Conservation (phyloP, 2,329 filamentous ascomycete species). For the Talaromyces sp. region DNA sequence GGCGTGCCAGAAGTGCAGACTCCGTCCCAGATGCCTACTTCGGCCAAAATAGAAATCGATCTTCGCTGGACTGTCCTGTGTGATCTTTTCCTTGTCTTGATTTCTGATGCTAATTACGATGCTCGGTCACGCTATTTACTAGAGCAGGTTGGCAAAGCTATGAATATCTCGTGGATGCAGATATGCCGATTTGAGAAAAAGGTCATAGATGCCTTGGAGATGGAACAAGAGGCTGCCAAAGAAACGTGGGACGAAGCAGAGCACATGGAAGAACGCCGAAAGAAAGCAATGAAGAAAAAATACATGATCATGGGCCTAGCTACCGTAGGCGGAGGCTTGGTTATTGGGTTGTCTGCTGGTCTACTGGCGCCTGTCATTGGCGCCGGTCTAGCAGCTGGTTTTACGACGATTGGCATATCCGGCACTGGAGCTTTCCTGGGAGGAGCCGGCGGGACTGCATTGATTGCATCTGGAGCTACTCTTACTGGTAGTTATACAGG, state of each 20-base stretch:
- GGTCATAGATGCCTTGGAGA: constrained; percentile 92
- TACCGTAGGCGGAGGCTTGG: constrained; percentile 87
- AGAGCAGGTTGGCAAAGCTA: constrained; percentile 72
- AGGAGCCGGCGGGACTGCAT: constrained; percentile 83
- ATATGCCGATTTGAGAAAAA: constrained; percentile 96
- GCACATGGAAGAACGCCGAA: constrained; percentile 80
- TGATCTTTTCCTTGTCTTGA: constrained; percentile 90
- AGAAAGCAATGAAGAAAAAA: constrained; percentile 72
- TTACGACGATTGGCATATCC: constrained; percentile 88
- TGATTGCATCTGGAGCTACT: constrained; percentile 87
- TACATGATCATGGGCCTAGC: constrained; percentile 96
- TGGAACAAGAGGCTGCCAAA: constrained; percentile 90
- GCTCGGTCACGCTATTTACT: constrained; percentile 77
- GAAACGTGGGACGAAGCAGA: constrained; percentile 98
- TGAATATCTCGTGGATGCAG: constrained; percentile 83
- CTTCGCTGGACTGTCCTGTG: constrained; percentile 95
- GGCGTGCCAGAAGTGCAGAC: constrained; percentile 74
- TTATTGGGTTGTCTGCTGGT: constrained; percentile 92
- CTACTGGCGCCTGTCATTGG: constrained; percentile 90
- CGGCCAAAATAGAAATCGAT: constrained; percentile 87
- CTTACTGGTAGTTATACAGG: constrained; percentile 84
- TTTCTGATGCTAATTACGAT: constrained; percentile 93
- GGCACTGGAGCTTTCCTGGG: constrained; percentile 86
- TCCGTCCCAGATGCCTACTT: constrained; percentile 74
- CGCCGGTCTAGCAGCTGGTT: constrained; percentile 85